phyloP scores from a whole-genome alignment of 768 basidiomycete genomes.

The Tricholomella constricta region DNA sequence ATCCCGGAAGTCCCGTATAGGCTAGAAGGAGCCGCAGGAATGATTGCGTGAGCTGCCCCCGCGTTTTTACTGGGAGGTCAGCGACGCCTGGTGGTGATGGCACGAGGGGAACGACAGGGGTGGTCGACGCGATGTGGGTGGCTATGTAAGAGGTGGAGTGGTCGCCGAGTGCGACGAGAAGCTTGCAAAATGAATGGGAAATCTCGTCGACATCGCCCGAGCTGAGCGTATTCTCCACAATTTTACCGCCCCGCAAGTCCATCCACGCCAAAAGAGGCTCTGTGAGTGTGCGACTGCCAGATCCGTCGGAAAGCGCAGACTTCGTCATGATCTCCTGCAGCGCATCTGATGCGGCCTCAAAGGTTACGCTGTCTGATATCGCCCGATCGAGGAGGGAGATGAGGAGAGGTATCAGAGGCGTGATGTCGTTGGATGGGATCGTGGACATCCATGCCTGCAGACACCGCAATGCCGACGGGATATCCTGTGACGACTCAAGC shows the following conservation, averaged over 20 bases:
- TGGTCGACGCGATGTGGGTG: conserved; percentile 56
- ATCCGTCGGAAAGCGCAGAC: conserved; percentile 71
- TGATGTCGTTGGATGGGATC: conserved; percentile 72
- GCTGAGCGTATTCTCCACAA: conserved; percentile 37
- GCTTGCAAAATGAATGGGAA: conserved; percentile 75
- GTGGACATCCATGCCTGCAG: conserved; percentile 81
- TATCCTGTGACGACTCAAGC: conserved; percentile 50
- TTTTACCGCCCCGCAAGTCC: conserved; percentile 51
- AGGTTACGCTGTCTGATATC: conserved; percentile 51
- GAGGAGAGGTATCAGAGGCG: conserved; percentile 63
- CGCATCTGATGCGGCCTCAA: conserved; percentile 68
- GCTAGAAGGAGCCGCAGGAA: conserved; percentile 73
- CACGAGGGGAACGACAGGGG: conserved; percentile 32
- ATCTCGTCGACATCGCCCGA: conserved; percentile 53
- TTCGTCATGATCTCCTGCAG: conserved; percentile 78
- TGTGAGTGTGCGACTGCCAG: conserved; percentile 70
- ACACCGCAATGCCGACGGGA: conserved; percentile 74
- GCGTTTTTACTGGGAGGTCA: conserved; percentile 29
- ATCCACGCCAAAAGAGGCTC: conserved; percentile 88
- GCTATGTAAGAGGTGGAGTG: conserved; percentile 84
- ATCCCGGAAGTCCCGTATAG: conserved; percentile 72
- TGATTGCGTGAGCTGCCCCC: conserved; percentile 60
- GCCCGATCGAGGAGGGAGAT: conserved; percentile 63
- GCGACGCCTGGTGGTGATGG: conserved; percentile 18
- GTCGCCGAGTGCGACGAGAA: conserved; percentile 81